Evolutionary conservation across 2,329 filamentous ascomycete genomes (phyloP).

Genomic region (Nakataea oryzae): DNA sequence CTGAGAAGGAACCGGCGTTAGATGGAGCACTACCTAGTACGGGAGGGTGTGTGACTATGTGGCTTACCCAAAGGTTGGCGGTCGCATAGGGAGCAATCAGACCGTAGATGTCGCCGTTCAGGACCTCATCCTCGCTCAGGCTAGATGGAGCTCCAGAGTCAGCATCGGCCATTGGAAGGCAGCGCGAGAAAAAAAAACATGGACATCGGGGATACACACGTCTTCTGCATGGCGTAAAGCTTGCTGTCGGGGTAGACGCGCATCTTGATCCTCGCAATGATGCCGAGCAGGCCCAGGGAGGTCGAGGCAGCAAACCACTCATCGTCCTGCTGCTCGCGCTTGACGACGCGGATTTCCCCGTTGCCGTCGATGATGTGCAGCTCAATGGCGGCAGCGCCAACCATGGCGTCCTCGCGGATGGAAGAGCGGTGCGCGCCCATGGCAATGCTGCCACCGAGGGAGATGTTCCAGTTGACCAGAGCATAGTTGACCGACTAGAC

Average conservation of each 20-base stretch:
- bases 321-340: slow-evolving; percentile 29
- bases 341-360: slow-evolving; percentile 29
- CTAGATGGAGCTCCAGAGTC: slow-evolving; percentile 11
- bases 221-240: slow-evolving; percentile 37
- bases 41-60: too few relatives aligned
- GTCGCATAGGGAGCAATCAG: slow-evolving; percentile 39
- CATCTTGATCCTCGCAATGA: slow-evolving; percentile 37
- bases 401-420: slow-evolving; percentile 35
- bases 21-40: background rate
- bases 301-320: slow-evolving; percentile 42
- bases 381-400: slow-evolving; percentile 35
- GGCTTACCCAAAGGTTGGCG: slow-evolving; percentile 36
- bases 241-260: slow-evolving; percentile 40
- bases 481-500: slow-evolving; percentile 30
- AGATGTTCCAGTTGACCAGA: slow-evolving; percentile 44
- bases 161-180: slow-evolving; percentile 4
- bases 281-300: slow-evolving; percentile 34
- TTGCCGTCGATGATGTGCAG: slow-evolving; percentile 38
- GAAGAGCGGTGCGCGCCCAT: slow-evolving; percentile 41
- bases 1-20: slow-evolving; percentile 13
- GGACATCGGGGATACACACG: slow-evolving; percentile 22
- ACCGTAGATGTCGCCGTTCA: slow-evolving; percentile 37
- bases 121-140: slow-evolving; percentile 33
- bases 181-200: background rate
- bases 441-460: slow-evolving; percentile 36